Conservation (phyloP, 495 filamentous ascomycete genomes). For the Aspergillus egyptiacus region DNA sequence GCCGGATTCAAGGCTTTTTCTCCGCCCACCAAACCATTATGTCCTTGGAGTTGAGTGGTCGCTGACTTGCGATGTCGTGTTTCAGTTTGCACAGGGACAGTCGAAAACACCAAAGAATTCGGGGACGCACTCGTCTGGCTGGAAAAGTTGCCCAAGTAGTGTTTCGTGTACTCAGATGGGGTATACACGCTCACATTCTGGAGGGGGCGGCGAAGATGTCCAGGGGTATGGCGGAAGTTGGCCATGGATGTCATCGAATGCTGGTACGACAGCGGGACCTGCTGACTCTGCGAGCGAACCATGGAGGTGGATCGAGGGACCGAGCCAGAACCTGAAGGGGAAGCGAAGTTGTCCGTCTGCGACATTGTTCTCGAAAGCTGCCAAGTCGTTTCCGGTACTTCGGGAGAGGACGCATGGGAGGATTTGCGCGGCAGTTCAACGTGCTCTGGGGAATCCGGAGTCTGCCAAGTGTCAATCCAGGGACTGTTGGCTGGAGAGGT, state of each 20-base stretch:
- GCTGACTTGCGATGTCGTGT: conserved; percentile 19
- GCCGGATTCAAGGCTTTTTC: conserved; percentile 19
- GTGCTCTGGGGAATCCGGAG: conserved; percentile 37
- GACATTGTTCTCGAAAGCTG: conserved; percentile 23
- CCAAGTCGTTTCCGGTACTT: conserved; percentile 23
- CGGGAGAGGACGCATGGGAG: conserved; percentile 31
- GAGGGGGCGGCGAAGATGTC: conserved; percentile 26
- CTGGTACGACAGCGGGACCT: conserved; percentile 35
- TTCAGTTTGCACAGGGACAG: conserved; percentile 26
- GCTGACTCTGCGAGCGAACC: conserved; percentile 43
- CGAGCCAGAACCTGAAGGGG: conserved; percentile 21
- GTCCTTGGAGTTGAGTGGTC: conserved; percentile 11
- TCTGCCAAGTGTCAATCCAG: conserved; percentile 48
- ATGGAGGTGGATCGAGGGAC: conserved; percentile 32
- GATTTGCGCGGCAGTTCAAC: conserved; percentile 31
- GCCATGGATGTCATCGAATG: conserved; percentile 23
- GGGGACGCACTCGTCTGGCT: conserved; percentile 23
- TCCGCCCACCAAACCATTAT: conserved; percentile 12
- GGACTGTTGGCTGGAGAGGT: conserved; percentile 25
- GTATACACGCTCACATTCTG: conserved; percentile 41
- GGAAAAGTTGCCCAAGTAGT: conserved; percentile 29
- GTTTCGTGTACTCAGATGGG: conserved; percentile 38
- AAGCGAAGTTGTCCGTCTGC: conserved; percentile 20
- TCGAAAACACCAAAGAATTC: conserved; percentile 27
- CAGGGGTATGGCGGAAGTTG: conserved; percentile 33